Conservation (phyloP, 352 stramenopile species). For the Phytophthora syringae region DNA sequence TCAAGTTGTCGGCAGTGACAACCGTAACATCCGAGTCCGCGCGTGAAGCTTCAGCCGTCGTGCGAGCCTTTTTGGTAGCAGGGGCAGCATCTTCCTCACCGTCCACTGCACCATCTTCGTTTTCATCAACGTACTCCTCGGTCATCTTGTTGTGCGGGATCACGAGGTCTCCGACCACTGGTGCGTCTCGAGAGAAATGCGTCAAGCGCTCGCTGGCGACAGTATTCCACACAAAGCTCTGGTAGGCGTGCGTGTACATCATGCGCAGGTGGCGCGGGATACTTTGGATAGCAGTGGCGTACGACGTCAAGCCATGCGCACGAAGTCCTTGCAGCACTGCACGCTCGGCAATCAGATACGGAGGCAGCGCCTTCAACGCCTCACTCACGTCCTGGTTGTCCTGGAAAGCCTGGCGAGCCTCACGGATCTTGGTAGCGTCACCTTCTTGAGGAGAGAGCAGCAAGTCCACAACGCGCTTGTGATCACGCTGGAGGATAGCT, state of each 20-base stretch:
- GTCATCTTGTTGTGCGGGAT: conserved; percentile 51
- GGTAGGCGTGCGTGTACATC: conserved; percentile 93
- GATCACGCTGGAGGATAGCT: conserved; percentile 93
- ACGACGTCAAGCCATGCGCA: conserved; percentile 59
- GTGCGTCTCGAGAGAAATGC: conserved; percentile 61
- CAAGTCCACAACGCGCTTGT: conserved; percentile 90
- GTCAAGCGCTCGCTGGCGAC: conserved; percentile 91
- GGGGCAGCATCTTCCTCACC: conserved; percentile 31
- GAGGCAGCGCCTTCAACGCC: conserved; percentile 68
- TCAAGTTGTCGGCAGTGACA: conserved; percentile 90
- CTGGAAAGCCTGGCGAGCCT: conserved; percentile 72
- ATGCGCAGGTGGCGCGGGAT: conserved; percentile 89
- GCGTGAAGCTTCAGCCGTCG: conserved; percentile 49
- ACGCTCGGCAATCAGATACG: conserved; percentile 85
- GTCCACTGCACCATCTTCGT: conserved; percentile 12
- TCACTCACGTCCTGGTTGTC: conserved; percentile 60
- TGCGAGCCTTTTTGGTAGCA: conserved; percentile 31
- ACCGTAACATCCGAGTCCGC: conserved; percentile 36
- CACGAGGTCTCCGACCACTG: conserved; percentile 93
- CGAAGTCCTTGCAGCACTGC: conserved; percentile 71
- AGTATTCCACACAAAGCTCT: conserved; percentile 97
- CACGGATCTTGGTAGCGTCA: conserved; percentile 77
- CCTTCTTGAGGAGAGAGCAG: conserved; percentile 88
- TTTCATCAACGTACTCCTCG: conserved; percentile 48
- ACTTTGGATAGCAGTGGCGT: conserved; percentile 70